Percentiles rank a stretch among this genome's conserved stretches.
These are phyloP conservation scores for Holtermannia corniformis DNA, from an alignment of 768 basidiomycete species.

Conservation along the genomic window DNA sequence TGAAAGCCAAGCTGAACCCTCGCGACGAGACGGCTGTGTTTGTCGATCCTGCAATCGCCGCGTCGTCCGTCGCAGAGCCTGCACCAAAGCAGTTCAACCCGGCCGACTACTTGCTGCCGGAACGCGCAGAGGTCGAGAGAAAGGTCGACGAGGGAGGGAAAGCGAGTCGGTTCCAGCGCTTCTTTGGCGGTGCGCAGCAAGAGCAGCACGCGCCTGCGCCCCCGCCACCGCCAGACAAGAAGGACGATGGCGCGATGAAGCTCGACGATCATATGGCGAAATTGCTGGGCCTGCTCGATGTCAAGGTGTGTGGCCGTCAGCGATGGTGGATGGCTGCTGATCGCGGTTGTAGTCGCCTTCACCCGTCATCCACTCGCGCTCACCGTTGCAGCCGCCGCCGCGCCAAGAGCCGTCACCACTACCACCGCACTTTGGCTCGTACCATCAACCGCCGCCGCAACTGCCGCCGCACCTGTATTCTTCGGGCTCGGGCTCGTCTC, in stretches of 20 bases:
- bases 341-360: not conserved
- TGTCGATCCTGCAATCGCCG: slow-evolving; percentile 3
- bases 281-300: slow-evolving; percentile 18
- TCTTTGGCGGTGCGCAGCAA: slow-evolving; percentile 16
- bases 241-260: not conserved
- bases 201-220: not conserved
- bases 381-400: not conserved
- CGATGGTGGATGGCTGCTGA: not conserved
- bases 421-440: not conserved
- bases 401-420: not conserved
- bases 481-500: not conserved
- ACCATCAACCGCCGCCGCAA: not conserved
- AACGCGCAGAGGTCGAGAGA: slow-evolving; percentile 3
- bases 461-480: not conserved
- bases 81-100: slow-evolving; percentile 23
- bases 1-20: slow-evolving; percentile 10
- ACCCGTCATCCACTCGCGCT: not conserved
- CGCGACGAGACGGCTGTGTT: slow-evolving; percentile 1
- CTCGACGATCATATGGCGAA: slow-evolving; percentile 18
- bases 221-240: not conserved
- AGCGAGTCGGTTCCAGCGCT: slow-evolving; percentile 28
- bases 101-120: slow-evolving; percentile 25
- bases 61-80: slow-evolving; percentile 3
- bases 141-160: slow-evolving; percentile 8
- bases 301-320: slow-evolving; percentile 8